Conservation (phyloP, 305 asterid species). For the Withania somnifera region DNA sequence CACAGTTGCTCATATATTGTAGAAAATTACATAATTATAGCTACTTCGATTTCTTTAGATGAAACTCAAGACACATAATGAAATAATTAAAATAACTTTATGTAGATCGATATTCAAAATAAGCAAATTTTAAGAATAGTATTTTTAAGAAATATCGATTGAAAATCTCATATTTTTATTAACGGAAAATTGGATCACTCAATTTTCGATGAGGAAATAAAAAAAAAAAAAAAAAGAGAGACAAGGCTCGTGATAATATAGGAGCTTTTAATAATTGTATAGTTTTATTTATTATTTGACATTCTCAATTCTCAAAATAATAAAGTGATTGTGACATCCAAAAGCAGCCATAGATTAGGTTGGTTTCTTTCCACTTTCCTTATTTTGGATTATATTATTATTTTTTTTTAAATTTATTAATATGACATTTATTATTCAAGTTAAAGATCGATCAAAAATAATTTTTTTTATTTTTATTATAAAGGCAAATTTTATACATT, state of each 20-base stretch:
- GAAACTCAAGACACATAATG: rapidly evolving
- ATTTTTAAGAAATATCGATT: rapidly evolving
- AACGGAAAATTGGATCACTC: too few relatives aligned
- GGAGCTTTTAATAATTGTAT: background rate
- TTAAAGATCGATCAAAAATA: too few relatives aligned
- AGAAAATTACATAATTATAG: background rate
- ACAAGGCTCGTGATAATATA: background rate
- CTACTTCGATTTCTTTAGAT: too few relatives aligned
- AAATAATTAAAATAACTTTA: background rate
- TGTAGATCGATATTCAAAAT: background rate
- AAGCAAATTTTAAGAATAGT: background rate
- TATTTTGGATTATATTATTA: background rate
- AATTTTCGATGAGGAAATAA: background rate
- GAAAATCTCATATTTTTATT: background rate
- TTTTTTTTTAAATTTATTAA: background rate
- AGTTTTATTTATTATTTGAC: background rate
- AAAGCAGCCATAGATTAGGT: background rate
- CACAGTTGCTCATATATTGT: background rate
- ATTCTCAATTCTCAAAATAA: background rate
- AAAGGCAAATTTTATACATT: too few relatives aligned
- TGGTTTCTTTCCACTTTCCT: slow-evolving; percentile 4
- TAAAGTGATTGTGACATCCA: background rate
- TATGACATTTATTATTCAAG: background rate
- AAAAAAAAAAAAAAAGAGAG: background rate
- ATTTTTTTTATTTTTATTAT: too few relatives aligned